Conservation (phyloP, 139 green algal genomes). For the Chlamydomonas asymmetrica region DNA sequence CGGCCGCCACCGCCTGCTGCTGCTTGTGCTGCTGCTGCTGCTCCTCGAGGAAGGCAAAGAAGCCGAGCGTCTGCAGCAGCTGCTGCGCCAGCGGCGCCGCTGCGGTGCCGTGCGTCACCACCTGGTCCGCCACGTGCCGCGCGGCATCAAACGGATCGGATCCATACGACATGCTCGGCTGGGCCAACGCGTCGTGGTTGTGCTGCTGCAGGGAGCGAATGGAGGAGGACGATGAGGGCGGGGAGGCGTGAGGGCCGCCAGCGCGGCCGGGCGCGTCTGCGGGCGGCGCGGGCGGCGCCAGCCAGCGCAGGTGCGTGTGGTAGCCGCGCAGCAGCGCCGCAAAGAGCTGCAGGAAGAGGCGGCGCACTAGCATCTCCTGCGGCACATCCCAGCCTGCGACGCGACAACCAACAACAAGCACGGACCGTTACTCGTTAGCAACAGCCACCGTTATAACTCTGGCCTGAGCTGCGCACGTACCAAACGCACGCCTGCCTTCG, state of each 20-base stretch:
- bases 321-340: conserved; percentile 24
- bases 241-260: not conserved
- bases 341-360: conserved; percentile 38
- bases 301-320: conserved; percentile 6
- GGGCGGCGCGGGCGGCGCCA: not conserved
- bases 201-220: not conserved
- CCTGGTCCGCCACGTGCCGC: not conserved
- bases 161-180: not conserved
- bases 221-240: not conserved
- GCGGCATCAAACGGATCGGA: not conserved
- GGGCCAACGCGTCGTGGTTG: not conserved
- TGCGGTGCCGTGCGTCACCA: not conserved
- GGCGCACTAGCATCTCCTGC: conserved; percentile 31
- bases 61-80: conserved; percentile 24
- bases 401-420: not conserved
- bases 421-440: not conserved
- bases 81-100: not conserved
- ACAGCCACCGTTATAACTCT: conserved; percentile 1
- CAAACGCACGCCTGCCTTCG: not conserved
- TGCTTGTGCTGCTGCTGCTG: not conserved
- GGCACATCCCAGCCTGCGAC: conserved; percentile 16
- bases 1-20: not conserved
- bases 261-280: not conserved
- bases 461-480: not conserved
- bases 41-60: conserved; percentile 12